Conservation (phyloP, 805 yeast genomes). For the Candida ponderosae region DNA sequence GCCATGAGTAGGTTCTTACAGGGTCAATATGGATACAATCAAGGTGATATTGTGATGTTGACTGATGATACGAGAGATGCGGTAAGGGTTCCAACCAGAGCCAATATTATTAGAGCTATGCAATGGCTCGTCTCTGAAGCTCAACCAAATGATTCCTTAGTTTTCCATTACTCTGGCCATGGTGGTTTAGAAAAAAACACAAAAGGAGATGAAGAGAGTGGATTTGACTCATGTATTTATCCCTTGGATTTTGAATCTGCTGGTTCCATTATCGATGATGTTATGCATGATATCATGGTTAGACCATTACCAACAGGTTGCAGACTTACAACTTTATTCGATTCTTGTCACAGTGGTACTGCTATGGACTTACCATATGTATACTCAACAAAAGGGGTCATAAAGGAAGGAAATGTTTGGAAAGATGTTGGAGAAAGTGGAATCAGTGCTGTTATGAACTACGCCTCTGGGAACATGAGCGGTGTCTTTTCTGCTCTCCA, state of each 20-base stretch:
- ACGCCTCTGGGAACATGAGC: slow-evolving; percentile 41
- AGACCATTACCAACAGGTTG: slow-evolving; percentile 56
- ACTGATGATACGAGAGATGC: slow-evolving; percentile 36
- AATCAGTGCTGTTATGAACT: slow-evolving; percentile 42
- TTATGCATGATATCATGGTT: slow-evolving; percentile 55
- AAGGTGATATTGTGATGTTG: slow-evolving; percentile 37
- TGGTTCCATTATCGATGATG: slow-evolving; percentile 63
- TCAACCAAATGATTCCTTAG: slow-evolving; percentile 55
- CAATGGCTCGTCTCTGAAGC: slow-evolving; percentile 67
- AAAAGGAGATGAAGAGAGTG: slow-evolving; percentile 58
- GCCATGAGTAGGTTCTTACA: slow-evolving; percentile 34
- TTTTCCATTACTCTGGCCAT: slow-evolving; percentile 72
- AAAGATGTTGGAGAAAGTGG: slow-evolving; percentile 62
- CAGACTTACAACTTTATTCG: slow-evolving; percentile 62
- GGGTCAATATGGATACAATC: slow-evolving; percentile 13
- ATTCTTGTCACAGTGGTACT: slow-evolving; percentile 73
- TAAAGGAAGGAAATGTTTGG: slow-evolving; percentile 63
- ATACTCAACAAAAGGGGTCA: slow-evolving; percentile 65
- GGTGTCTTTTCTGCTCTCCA: slow-evolving; percentile 23
- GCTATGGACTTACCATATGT: slow-evolving; percentile 62
- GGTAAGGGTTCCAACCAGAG: slow-evolving; percentile 43
- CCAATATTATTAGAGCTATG: slow-evolving; percentile 64
- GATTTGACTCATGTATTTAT: slow-evolving; percentile 53
- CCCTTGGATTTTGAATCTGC: slow-evolving; percentile 54
- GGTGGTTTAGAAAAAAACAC: slow-evolving; percentile 59